Evolutionary conservation across 1,284 basidiomycete genomes (phyloP), one percentile per base, ranked within the genome.

Genomic region (Amylostereum areolatum): DNA sequence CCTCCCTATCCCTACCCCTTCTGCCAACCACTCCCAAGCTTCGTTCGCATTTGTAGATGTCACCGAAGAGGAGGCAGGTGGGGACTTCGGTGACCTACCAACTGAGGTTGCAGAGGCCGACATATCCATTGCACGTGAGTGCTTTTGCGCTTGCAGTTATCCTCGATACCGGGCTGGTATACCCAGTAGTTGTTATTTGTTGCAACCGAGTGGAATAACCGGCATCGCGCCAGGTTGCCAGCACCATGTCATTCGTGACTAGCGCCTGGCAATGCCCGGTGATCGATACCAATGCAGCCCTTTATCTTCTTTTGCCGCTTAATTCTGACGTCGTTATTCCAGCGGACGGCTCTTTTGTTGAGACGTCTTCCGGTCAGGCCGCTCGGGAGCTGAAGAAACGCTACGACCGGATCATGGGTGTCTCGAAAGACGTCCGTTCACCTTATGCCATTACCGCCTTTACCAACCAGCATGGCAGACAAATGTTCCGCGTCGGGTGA

Each of bases 391-490:
- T 91, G 48, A 90, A 90, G 71, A 75, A 75, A 57, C 71, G 77
- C 28, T 88, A 84, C 59, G 88, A 91, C 62, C 76, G 81, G 49
- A 64, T 75, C 40, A 63, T 80, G 36, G 83, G 85, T 12, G 85
- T 89, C 33, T 75, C 78, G 39, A 75, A 77, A 61, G 71, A 79
- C 52, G 70, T 82, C 12, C 81, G 83, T 34, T 89, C 86, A 8
- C 87, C 87, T 2, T 90, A 83, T 60, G 80, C 80, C 40, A 86
- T 89, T 55, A 89, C 86, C 25, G 80, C 82, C 5, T 83, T 87
- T 57, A 74, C 85, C 48, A 89, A 86, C 60, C 85, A 88, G 59
- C 82, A 87, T 64, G 87, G 87, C 47, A 81, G 78, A 60, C 73
- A 77, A 61, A 80, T 85, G 74, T 89, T 74, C 66, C 81, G 87